A percentile compares a stretch with the other conserved stretches of the same genome.
These are phyloP conservation scores for Hypoxylon sp. DNA, from an alignment of 2,329 filamentous ascomycete species.

Conservation along the genomic window DNA sequence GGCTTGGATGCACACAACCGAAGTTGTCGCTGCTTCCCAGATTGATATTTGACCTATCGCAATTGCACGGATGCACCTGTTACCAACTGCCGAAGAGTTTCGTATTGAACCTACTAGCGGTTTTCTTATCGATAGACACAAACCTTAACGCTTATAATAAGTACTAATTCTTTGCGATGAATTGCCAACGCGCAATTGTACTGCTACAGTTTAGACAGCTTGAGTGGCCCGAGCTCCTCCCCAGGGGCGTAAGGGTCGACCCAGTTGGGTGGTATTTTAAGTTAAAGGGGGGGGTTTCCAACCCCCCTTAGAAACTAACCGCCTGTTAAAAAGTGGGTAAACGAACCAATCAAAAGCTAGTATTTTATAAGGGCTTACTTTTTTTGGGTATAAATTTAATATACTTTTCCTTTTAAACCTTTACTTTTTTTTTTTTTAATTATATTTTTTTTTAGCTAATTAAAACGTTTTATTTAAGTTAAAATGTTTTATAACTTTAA, in stretches of 20 bases:
- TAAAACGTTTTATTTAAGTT: no score
- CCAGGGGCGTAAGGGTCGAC: not conserved
- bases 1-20: not conserved
- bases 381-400: no score
- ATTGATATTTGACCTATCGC: conserved; percentile 18
- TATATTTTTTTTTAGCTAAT: no score
- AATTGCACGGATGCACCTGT: conserved; percentile 7
- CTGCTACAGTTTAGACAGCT: not conserved
- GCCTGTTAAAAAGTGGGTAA: no score
- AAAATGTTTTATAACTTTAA: no score
- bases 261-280: no score
- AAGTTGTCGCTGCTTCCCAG: not conserved
- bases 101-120: not conserved
- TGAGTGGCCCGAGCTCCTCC: conserved; percentile 8
- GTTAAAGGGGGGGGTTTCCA: no score
- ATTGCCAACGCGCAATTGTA: not conserved
- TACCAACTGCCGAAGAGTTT: not conserved
- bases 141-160: conserved; percentile 5
- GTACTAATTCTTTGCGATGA: not conserved
- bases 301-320: no score
- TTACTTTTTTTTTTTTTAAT: no score
- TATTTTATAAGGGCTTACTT: no score
- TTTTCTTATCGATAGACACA: conserved; percentile 14
- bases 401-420: no score
- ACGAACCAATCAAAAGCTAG: no score